Evolutionary conservation across 2,329 filamentous ascomycete species (phyloP).

Genomic region (Paracorniculantispora psalliotae): DNA sequence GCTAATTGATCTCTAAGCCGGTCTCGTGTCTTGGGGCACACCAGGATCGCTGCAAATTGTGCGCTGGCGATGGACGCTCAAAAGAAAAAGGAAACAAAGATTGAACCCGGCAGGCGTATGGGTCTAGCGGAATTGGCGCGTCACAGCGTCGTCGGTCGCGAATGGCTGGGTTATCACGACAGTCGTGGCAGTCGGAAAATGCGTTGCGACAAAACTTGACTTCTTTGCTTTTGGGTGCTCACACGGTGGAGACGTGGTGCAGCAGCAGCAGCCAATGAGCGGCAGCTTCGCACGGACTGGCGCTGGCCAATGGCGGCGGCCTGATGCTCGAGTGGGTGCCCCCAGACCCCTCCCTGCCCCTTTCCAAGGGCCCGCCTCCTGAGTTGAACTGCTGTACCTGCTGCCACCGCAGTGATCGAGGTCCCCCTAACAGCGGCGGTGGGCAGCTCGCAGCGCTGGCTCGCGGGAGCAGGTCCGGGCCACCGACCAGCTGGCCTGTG

Average conservation of each 20-base stretch:
- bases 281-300: conserved; percentile 5
- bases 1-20: neutral
- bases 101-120: neutral
- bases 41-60: neutral
- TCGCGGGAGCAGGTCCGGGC: conserved; percentile 1
- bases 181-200: conserved; percentile 1
- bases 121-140: neutral
- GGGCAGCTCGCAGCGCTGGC: neutral
- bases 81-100: neutral
- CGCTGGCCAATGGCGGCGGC: conserved; percentile 10
- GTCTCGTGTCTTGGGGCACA: neutral
- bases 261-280: conserved; percentile 9
- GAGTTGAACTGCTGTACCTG: conserved; percentile 6
- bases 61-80: neutral
- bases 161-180: conserved; percentile 1
- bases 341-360: conserved; percentile 9
- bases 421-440: too few relatives aligned
- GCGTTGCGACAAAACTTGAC: conserved; percentile 7
- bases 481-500: conserved; percentile 11
- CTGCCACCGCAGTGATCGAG: too few relatives aligned
- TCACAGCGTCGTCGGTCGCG: neutral
- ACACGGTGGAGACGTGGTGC: neutral
- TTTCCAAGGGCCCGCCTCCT: conserved; percentile 13
- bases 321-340: neutral
- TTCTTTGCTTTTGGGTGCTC: conserved; percentile 11